These are phyloP conservation scores for Aspergillus jensenii DNA, from an alignment of 2,329 filamentous ascomycete genomes.

Conservation along the genomic window DNA sequence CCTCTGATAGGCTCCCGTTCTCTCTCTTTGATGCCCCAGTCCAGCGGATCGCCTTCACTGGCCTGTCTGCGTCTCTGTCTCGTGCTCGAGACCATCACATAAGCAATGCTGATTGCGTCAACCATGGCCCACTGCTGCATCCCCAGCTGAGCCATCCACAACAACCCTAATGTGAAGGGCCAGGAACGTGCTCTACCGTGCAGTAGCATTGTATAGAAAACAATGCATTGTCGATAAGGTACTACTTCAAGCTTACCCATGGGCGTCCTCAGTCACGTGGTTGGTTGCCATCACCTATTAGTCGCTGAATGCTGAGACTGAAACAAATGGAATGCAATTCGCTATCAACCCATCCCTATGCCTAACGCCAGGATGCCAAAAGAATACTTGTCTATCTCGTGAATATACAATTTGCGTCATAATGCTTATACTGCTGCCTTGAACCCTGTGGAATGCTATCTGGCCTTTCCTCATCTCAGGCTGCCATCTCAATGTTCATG, in stretches of 20 bases:
- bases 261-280: no score
- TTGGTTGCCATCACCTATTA: background rate
- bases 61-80: constrained; percentile 14
- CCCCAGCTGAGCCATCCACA: background rate
- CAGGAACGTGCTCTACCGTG: no score
- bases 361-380: background rate
- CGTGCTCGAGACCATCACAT: constrained; percentile 5
- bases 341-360: background rate
- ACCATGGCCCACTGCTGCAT: background rate
- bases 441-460: background rate
- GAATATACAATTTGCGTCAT: background rate
- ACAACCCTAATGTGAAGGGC: background rate
- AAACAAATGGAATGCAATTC: background rate
- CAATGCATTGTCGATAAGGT: no score
- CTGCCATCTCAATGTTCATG: background rate
- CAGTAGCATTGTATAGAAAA: no score
- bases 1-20: constrained; percentile 20
- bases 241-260: background rate
- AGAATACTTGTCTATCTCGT: background rate
- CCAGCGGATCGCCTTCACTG: constrained; percentile 18
- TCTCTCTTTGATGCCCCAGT: constrained; percentile 12
- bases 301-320: background rate
- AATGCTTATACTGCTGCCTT: background rate
- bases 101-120: constrained; percentile 13
- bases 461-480: background rate